Conservation (phyloP, 2,329 filamentous ascomycete genomes). For the Aspergillus niger region DNA sequence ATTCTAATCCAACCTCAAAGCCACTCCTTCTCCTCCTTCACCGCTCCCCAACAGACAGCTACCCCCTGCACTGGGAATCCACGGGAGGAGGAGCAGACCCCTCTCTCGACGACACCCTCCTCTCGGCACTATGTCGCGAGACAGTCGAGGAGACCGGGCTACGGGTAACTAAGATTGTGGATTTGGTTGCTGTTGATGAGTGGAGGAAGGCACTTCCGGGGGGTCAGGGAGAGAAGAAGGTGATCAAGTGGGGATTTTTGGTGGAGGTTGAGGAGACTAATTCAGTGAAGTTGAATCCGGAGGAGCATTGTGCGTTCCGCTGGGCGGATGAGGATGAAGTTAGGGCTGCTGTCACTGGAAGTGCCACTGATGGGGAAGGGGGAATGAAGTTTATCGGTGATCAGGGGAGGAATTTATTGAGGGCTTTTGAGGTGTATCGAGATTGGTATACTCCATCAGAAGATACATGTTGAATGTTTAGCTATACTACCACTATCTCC, state of each 20-base stretch:
- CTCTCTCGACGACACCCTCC: slow-evolving; percentile 47
- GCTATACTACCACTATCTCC: neutral
- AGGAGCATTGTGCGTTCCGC: slow-evolving; percentile 39
- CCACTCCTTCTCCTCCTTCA: slow-evolving; percentile 44
- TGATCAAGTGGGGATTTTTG: slow-evolving; percentile 41
- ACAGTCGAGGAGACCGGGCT: slow-evolving; percentile 57
- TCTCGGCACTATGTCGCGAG: slow-evolving; percentile 54
- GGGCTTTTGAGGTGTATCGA: slow-evolving; percentile 20
- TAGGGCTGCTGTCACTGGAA: neutral
- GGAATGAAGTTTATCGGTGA: slow-evolving; percentile 25
- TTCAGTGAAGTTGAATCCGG: slow-evolving; percentile 32
- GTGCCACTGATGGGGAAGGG: neutral
- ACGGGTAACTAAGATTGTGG: slow-evolving; percentile 45
- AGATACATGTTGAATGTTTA: neutral
- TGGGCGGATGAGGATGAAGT: slow-evolving; percentile 45
- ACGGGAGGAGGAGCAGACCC: slow-evolving; percentile 54
- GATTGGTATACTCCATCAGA: neutral
- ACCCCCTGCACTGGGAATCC: slow-evolving; percentile 51
- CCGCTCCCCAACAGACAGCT: slow-evolving; percentile 43
- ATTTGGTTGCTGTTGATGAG: slow-evolving; percentile 40
- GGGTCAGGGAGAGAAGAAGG: slow-evolving; percentile 22
- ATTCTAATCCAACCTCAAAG: slow-evolving; percentile 28
- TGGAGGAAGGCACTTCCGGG: slow-evolving; percentile 25
- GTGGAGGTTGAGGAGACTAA: slow-evolving; percentile 36
- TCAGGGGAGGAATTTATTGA: slow-evolving; percentile 28